Conservation (phyloP, 495 filamentous ascomycete species). For the Cryomyces antarcticus region DNA sequence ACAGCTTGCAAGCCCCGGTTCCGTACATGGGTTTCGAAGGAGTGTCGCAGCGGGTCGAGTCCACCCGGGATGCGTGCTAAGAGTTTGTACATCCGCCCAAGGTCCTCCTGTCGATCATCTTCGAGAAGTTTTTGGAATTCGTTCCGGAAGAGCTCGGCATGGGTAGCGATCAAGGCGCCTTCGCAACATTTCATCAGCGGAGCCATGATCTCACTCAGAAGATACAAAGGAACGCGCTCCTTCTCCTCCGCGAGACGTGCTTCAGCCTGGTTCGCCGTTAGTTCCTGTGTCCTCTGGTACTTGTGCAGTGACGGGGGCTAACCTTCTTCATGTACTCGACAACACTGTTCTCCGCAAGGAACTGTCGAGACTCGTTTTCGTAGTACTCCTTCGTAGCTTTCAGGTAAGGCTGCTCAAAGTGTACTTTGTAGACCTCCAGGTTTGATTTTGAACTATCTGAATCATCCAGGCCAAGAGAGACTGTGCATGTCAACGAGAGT, state of each 20-base stretch:
- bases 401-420: slow-evolving; percentile 87
- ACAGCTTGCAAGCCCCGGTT: slow-evolving; percentile 74
- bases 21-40: slow-evolving; percentile 83
- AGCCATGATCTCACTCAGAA: slow-evolving; percentile 71
- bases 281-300: not conserved
- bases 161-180: slow-evolving; percentile 70
- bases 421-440: slow-evolving; percentile 76
- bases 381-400: slow-evolving; percentile 71
- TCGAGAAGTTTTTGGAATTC: slow-evolving; percentile 94
- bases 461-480: slow-evolving; percentile 87
- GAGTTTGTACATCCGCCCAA: slow-evolving; percentile 89
- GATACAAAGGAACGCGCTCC: slow-evolving; percentile 76
- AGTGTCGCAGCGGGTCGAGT: slow-evolving; percentile 67
- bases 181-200: slow-evolving; percentile 75
- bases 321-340: slow-evolving; percentile 99
- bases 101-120: slow-evolving; percentile 83
- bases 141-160: slow-evolving; percentile 66
- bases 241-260: slow-evolving; percentile 82
- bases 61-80: slow-evolving; percentile 82
- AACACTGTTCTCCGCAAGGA: slow-evolving; percentile 89
- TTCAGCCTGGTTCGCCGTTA: slow-evolving; percentile 35
- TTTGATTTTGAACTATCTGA: slow-evolving; percentile 83
- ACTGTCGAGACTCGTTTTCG: slow-evolving; percentile 76
- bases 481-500: slow-evolving; percentile 12
- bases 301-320: not conserved